Evolutionary conservation across 805 yeast species (phyloP), one percentile per base, ranked within the genome.

Genomic region (Kodamaea neixiangensis): DNA sequence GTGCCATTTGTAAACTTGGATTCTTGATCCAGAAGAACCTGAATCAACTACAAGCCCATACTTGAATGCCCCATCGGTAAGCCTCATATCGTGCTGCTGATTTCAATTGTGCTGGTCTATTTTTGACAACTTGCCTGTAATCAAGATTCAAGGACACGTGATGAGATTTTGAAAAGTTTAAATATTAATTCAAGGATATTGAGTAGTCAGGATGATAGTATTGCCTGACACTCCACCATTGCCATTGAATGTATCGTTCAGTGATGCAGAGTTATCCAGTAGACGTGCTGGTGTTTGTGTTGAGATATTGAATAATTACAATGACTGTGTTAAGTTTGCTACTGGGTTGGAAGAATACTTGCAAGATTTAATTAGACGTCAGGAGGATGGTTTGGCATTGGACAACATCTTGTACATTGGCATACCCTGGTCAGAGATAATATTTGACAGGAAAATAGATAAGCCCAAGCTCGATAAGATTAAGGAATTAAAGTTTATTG

Each of bases 21-120:
- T 77, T 48, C 99, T 75, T 3, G 97, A 90, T 1, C 99, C 99
- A 0, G 96, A 88, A 1, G 97, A 91, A 1, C 99, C 99, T 0
- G 97, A 90, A 67, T 93, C 99, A 2, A 93, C 79, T 13, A 93
- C 96, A 25, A 94, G 85, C 21, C 97, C 97, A 72, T 89, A 92
- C 46, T 76, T 68, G 46, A 31, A 41, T 39, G 17, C 39, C 31
- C 45, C 45, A 7, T 22, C 31, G 6, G 45, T 22, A 25, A 42
- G 18, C 29, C 45, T 42, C 45, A 42, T 42, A 20, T 42, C 14
- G n/a, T 17, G 19, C 3, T 40, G 31, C 18, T 37, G 41, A 18
- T 14, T 42, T 39, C 43, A 5, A 39, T 11, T 17, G n/a, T 7
- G 31, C 31, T 25, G 31, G 31, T 22, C 34, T 21, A 9, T 42